These are phyloP conservation scores for Exophiala viscosa DNA, from an alignment of 2,329 filamentous ascomycete species.

Conservation along the genomic window DNA sequence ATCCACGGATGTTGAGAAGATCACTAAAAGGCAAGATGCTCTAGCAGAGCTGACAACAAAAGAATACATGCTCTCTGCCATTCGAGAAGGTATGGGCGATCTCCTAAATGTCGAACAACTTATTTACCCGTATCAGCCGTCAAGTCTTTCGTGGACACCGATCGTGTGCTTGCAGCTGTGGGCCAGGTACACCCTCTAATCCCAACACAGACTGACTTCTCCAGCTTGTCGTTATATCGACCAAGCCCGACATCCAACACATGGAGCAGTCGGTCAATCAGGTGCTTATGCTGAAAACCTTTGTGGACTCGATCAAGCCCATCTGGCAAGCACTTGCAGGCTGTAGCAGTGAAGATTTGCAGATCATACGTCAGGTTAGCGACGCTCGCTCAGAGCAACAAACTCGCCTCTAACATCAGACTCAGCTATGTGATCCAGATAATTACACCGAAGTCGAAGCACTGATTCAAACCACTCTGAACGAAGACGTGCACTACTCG, in stretches of 20 bases:
- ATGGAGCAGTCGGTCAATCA: constrained; percentile 82
- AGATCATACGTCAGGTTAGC: constrained; percentile 60
- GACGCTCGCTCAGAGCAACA: not conserved
- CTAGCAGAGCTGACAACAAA: constrained; percentile 76
- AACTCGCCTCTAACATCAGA: constrained; percentile 8
- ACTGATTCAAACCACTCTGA: constrained; percentile 67
- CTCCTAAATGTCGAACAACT: constrained; percentile 21
- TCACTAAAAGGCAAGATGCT: constrained; percentile 73
- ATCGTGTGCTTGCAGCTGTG: constrained; percentile 74
- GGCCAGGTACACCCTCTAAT: constrained; percentile 24
- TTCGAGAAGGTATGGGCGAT: constrained; percentile 59
- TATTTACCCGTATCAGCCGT: constrained; percentile 52
- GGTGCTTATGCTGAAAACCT: constrained; percentile 80
- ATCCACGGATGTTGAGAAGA: constrained; percentile 65
- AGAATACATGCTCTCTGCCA: constrained; percentile 78
- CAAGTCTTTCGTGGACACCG: constrained; percentile 72
- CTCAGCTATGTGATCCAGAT: constrained; percentile 60
- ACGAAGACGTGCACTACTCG: constrained; percentile 75
- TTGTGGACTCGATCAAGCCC: constrained; percentile 63
- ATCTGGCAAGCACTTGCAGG: constrained; percentile 66
- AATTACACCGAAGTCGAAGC: constrained; percentile 59
- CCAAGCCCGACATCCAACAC: constrained; percentile 60
- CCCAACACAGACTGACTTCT: constrained; percentile 22
- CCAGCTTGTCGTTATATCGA: constrained; percentile 72
- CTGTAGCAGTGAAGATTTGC: constrained; percentile 61